A percentile compares a stretch with the other conserved stretches of the same genome.
These are phyloP conservation scores for Penium margaritaceum DNA, from an alignment of 139 green algal species.

Conservation along the genomic window DNA sequence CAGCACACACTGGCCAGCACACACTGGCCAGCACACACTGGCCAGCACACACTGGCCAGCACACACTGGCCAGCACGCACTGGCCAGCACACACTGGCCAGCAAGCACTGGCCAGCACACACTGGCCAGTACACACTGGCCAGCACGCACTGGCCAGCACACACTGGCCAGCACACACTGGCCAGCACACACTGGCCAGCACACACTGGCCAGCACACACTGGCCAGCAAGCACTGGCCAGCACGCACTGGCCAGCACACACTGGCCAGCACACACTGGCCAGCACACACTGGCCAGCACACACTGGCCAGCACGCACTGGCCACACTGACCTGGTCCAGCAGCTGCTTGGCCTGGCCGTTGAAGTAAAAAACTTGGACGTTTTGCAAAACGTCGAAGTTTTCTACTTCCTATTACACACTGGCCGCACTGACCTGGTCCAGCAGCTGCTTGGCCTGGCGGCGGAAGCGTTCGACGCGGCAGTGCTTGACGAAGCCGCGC, in stretches of 20 bases:
- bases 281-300: no score
- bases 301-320: not conserved
- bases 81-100: not conserved
- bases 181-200: not conserved
- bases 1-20: no score
- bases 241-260: no score
- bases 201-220: not conserved
- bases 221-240: not conserved
- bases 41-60: not conserved
- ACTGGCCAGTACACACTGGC: no score
- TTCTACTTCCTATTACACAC: no score
- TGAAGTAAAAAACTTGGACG: slow-evolving; percentile 69
- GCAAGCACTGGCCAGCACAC: no score
- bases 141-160: no score
- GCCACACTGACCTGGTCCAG: slow-evolving; percentile 25
- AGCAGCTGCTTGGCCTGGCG: slow-evolving; percentile 31
- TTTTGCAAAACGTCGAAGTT: slow-evolving; percentile 70
- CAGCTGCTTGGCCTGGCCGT: slow-evolving; percentile 29
- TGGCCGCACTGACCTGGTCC: no score
- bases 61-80: not conserved
- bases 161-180: no score
- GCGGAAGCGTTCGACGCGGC: slow-evolving; percentile 69
- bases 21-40: no score
- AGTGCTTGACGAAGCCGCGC: slow-evolving; percentile 68
- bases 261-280: no score